A percentile compares a stretch with the other conserved stretches of the same genome.
Conservation (phyloP, 352 stramenopile species). For the Lagenidium sp. region DNA sequence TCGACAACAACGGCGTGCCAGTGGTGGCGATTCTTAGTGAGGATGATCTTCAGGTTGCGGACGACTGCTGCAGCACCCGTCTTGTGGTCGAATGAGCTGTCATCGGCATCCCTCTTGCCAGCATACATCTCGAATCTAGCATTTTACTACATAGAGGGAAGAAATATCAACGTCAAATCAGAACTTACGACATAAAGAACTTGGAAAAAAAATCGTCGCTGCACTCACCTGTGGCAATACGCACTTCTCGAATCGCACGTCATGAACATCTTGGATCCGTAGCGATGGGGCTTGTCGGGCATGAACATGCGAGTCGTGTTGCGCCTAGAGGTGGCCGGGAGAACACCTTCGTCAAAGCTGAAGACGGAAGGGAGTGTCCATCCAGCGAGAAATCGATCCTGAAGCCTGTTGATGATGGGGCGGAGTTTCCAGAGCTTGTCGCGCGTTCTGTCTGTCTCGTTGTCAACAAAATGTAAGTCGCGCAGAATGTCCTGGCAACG, state of each 20-base stretch:
- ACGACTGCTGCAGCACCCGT: conserved; percentile 13
- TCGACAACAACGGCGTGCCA: conserved; percentile 6
- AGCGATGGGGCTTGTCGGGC: conserved; percentile 22
- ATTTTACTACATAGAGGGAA: conserved; percentile 2
- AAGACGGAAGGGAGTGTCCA: conserved; percentile 8
- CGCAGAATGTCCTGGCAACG: conserved; percentile 10
- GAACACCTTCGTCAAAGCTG: conserved; percentile 20
- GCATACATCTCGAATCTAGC: conserved; percentile 7
- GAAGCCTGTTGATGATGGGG: conserved; percentile 1
- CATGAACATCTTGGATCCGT: conserved; percentile 24
- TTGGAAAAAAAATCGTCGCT: not conserved
- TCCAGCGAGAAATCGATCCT: conserved; percentile 1
- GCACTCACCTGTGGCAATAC: conserved; percentile 10
- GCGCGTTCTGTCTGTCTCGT: conserved; percentile 2
- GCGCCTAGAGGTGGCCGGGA: conserved; percentile 10
- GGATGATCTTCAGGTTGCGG: conserved; percentile 10
- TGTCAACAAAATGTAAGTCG: conserved; percentile 16
- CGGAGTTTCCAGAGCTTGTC: conserved; percentile 17
- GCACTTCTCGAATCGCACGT: conserved; percentile 8
- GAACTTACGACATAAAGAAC: conserved; percentile 1
- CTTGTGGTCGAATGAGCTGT: conserved; percentile 7
- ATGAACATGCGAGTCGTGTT: conserved; percentile 26
- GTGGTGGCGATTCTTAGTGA: not conserved
- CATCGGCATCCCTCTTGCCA: not conserved
- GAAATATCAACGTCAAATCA: not conserved